Percentiles rank a stretch among this genome's conserved stretches.
Conservation (phyloP, 2,329 filamentous ascomycete species). For the Phyllosticta citribraziliensis region DNA sequence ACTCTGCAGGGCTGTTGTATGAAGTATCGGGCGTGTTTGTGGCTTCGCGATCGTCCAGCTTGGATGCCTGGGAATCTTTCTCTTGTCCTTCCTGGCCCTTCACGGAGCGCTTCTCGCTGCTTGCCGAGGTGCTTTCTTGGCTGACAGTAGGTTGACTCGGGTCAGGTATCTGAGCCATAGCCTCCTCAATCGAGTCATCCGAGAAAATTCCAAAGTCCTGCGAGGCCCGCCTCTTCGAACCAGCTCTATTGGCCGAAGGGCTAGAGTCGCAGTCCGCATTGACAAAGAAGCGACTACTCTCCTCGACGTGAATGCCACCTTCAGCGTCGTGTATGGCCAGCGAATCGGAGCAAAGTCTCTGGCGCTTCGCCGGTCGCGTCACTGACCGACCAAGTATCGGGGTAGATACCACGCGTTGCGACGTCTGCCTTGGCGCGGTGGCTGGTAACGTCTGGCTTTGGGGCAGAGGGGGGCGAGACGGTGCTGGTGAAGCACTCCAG, state of each 20-base stretch:
- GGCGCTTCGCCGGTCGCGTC: slow-evolving; percentile 33
- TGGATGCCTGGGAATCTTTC: not conserved
- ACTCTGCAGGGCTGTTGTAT: not conserved
- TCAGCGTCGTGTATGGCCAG: slow-evolving; percentile 20
- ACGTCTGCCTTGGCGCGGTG: slow-evolving; percentile 25
- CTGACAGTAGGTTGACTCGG: slow-evolving; percentile 8
- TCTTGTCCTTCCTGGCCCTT: not conserved
- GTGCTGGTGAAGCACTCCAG: slow-evolving; percentile 45
- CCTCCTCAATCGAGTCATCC: slow-evolving; percentile 38
- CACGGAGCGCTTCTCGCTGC: not conserved
- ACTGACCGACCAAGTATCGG: slow-evolving; percentile 22
- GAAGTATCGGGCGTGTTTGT: not conserved
- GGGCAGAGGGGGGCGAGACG: slow-evolving; percentile 25
- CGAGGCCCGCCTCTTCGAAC: slow-evolving; percentile 21
- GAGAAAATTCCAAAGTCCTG: slow-evolving; percentile 38
- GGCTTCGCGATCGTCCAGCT: not conserved
- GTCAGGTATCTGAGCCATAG: slow-evolving; percentile 28
- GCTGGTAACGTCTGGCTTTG: slow-evolving; percentile 18
- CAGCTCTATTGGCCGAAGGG: slow-evolving; percentile 29
- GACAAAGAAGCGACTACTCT: slow-evolving; percentile 37
- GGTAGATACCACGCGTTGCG: slow-evolving; percentile 8
- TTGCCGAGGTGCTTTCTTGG: not conserved
- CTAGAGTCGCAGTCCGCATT: slow-evolving; percentile 27
- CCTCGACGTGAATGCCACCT: slow-evolving; percentile 16
- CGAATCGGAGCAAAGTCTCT: slow-evolving; percentile 35